Base-by-base conservation (phyloP, 179 eudicot genomes). In the Sideroxylon spinosum region DNA sequence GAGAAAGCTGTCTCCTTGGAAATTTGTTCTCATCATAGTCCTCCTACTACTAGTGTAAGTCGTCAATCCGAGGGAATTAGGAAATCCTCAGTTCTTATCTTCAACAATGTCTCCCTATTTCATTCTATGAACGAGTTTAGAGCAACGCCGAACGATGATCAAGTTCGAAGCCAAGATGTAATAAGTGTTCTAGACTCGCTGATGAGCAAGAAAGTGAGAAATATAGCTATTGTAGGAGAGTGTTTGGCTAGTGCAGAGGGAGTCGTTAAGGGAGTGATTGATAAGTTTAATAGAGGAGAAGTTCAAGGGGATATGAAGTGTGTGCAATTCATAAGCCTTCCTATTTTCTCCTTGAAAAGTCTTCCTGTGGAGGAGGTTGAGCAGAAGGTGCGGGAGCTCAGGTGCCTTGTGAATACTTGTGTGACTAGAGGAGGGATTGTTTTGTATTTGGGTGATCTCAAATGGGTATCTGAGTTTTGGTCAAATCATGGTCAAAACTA, bases 371-470 rank as follows among this genome's bases (percentile, higher is more conserved):
- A 85, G 16, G 89, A 87, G 62, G 91, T 86, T 74, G 89, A 89
- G 57, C 89, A 89, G 78, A 89, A 79, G 81, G 68, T 93, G 23
- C 84, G 80, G 46, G 93, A 91, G 62, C 77, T 93, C 4, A 86
- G 82, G 76, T 76, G 81, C 59, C 76, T 87, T 19, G 92, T 90
- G 76, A 90, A 86, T 78, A 83, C 84, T 17, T 80, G 78, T 76
- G 71, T 81, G 75, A 84, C 75, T 6, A 89, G 88, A 87, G 92
- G 88, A 87, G 92, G 94, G 77, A 85, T 90, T 11, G 85, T 93
- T 37, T 82, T 91, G 79, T 93, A 89, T 65, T 80, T 91, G 65
- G 94, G 92, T 63, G 98, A 93, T 82, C 89, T 93, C 12, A 88
- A 90, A 76, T 91, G 92, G 96, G 85, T 85, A 64, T 76, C 83